A percentile compares a stretch with the other conserved stretches of the same genome.
phyloP scores from a whole-genome alignment of 176 grass and related monocot genomes.

The Zea luxurians region DNA sequence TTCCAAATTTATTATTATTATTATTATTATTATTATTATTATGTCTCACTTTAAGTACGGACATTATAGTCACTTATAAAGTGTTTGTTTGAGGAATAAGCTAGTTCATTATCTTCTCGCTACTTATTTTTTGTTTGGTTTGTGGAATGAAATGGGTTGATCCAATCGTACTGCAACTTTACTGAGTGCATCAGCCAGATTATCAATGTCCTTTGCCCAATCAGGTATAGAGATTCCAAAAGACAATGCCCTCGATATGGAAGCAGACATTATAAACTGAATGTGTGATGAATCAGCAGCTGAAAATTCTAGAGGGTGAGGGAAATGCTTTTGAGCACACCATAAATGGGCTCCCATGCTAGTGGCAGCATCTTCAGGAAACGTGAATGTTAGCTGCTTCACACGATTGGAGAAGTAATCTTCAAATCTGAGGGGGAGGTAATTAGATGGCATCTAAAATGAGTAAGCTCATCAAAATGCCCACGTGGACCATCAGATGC shows the following conservation, averaged over 20 bases:
- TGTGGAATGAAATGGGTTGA: no score
- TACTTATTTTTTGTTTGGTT: no score
- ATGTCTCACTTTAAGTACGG: no score
- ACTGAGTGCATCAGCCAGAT: slow-evolving; percentile 46
- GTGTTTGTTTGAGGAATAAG: no score
- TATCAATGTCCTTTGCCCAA: slow-evolving; percentile 48
- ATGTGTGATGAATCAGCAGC: slow-evolving; percentile 52
- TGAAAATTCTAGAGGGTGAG: slow-evolving; percentile 57
- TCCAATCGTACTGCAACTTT: slow-evolving; percentile 40
- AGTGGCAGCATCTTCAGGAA: slow-evolving; percentile 69
- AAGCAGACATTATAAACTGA: slow-evolving; percentile 62
- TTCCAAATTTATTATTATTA: no score
- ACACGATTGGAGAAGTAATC: slow-evolving; percentile 69
- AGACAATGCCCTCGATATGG: slow-evolving; percentile 60
- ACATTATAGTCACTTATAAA: no score
- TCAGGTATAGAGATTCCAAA: slow-evolving; percentile 64
- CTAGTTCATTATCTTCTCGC: no score
- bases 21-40: no score
- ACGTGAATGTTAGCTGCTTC: slow-evolving; percentile 25
- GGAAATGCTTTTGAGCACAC: slow-evolving; percentile 76
- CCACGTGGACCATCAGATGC: no score
- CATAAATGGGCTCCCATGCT: slow-evolving; percentile 70
- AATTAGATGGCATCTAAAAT: slow-evolving; percentile 16
- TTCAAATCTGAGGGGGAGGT: slow-evolving; percentile 55
- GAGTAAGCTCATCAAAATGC: background rate